Percentiles rank a stretch among this genome's conserved stretches.
Evolutionary conservation across 148 eudicot species (phyloP).

Genomic region (Euryodendron excelsum): DNA sequence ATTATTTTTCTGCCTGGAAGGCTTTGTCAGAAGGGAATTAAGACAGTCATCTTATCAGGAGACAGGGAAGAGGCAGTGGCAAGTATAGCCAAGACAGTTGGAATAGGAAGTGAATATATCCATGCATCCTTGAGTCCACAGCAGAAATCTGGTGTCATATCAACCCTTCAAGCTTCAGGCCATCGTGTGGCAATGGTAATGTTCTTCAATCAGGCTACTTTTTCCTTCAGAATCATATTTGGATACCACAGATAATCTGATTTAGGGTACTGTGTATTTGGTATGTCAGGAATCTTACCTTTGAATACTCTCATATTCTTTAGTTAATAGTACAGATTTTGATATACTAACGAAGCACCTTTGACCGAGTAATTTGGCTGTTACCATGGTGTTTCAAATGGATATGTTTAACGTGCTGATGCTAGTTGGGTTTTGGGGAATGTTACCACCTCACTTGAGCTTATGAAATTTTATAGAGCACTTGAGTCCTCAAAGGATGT

Average conservation of each 20-base stretch:
- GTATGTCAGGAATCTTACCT: background rate
- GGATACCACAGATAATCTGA: background rate
- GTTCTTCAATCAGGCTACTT: constrained; percentile 1
- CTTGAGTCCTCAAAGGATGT: background rate
- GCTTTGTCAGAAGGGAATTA: constrained; percentile 70
- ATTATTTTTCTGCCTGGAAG: constrained; percentile 29
- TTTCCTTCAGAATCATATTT: constrained; percentile 7
- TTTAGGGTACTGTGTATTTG: background rate
- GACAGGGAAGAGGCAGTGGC: constrained; percentile 98
- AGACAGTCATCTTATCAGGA: constrained; percentile 75
- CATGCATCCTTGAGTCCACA: constrained; percentile 76
- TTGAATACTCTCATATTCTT: background rate
- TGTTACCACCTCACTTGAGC: background rate
- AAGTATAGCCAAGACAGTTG: constrained; percentile 64
- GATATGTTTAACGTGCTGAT: background rate
- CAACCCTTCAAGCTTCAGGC: constrained; percentile 66
- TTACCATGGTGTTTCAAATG: background rate
- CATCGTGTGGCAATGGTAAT: constrained; percentile 85
- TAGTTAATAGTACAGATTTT: background rate
- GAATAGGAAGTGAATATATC: constrained; percentile 60
- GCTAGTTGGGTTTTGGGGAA: constrained; percentile 10
- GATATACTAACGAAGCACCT: background rate
- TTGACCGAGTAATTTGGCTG: background rate
- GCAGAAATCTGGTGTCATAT: constrained; percentile 70
- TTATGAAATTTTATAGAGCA: background rate